Evolutionary conservation across 148 eudicot species (phyloP).

Genomic region (Selenicereus undatus): DNA sequence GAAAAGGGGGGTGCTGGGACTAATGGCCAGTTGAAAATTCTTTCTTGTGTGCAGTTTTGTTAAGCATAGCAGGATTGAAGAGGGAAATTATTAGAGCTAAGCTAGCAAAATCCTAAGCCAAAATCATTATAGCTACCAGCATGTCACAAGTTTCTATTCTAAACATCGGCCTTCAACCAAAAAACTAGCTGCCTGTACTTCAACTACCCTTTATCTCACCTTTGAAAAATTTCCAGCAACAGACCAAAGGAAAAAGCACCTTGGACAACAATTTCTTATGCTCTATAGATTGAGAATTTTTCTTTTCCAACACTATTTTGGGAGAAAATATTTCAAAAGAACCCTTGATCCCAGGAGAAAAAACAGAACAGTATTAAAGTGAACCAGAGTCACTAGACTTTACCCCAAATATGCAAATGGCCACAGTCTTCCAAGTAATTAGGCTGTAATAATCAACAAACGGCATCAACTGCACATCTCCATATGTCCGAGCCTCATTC

Average conservation of each 20-base stretch:
- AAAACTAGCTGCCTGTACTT: too few species aligned
- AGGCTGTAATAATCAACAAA: constrained; percentile 95
- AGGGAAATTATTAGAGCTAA: too few species aligned
- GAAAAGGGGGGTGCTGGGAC: too few species aligned
- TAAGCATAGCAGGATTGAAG: neutral
- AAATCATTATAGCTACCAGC: too few species aligned
- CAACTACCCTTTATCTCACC: too few species aligned
- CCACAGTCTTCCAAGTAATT: constrained; percentile 91
- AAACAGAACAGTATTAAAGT: neutral
- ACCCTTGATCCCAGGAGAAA: neutral
- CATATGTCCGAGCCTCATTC: constrained; percentile 83
- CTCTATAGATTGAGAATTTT: neutral
- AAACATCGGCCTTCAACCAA: too few species aligned
- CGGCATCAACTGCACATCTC: constrained; percentile 88
- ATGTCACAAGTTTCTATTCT: too few species aligned
- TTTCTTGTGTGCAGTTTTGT: neutral
- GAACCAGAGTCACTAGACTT: constrained; percentile 4
- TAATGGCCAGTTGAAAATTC: too few species aligned
- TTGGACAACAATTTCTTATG: too few species aligned
- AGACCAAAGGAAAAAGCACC: too few species aligned
- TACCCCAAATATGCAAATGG: constrained; percentile 96
- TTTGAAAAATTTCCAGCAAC: too few species aligned
- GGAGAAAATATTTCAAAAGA: neutral
- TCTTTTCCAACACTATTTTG: neutral
- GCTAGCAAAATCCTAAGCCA: too few species aligned